Percentiles rank a stretch among this genome's conserved stretches.
Evolutionary conservation across 176 grass and related monocot species (phyloP).

Genomic region (Rhynchospora pubera): DNA sequence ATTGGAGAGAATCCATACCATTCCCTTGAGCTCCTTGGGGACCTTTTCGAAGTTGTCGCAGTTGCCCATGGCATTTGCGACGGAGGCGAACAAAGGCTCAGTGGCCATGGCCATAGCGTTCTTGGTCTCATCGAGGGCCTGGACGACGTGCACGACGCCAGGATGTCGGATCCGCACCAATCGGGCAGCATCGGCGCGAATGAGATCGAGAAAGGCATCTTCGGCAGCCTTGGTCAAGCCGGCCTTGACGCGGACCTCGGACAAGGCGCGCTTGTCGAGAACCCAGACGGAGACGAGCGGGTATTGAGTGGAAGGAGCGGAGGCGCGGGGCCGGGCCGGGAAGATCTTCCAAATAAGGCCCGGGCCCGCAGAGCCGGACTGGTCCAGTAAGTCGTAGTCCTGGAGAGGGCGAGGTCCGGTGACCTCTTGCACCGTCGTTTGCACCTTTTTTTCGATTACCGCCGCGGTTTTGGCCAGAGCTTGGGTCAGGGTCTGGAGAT

Average conservation of each 20-base stretch:
- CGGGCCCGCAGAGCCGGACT: slow-evolving; percentile 68
- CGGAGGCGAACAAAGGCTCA: slow-evolving; percentile 79
- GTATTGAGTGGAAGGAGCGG: slow-evolving; percentile 72
- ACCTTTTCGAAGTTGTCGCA: slow-evolving; percentile 74
- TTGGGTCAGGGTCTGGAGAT: slow-evolving; percentile 89
- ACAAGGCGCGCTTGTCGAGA: slow-evolving; percentile 84
- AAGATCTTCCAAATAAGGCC: slow-evolving; percentile 89
- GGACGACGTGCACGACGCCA: slow-evolving; percentile 91
- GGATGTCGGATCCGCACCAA: slow-evolving; percentile 90
- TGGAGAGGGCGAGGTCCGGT: slow-evolving; percentile 97
- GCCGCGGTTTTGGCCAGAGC: slow-evolving; percentile 93
- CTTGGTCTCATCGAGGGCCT: slow-evolving; percentile 98
- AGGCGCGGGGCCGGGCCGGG: slow-evolving; percentile 55
- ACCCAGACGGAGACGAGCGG: slow-evolving; percentile 94
- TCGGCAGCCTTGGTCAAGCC: slow-evolving; percentile 80
- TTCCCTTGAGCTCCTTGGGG: slow-evolving; percentile 94
- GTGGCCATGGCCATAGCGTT: slow-evolving; percentile 97
- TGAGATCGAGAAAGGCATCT: slow-evolving; percentile 82
- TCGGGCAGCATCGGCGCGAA: slow-evolving; percentile 74
- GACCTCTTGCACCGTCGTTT: slow-evolving; percentile 97
- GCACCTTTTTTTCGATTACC: slow-evolving; percentile 94
- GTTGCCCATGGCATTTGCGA: slow-evolving; percentile 65
- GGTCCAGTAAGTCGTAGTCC: slow-evolving; percentile 94
- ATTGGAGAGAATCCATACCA: slow-evolving; percentile 37
- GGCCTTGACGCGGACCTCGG: slow-evolving; percentile 54